Evolutionary conservation across 441 rosid genomes (phyloP), one percentile per base, ranked within the genome.

Genomic region (Gossypium gossypioides): DNA sequence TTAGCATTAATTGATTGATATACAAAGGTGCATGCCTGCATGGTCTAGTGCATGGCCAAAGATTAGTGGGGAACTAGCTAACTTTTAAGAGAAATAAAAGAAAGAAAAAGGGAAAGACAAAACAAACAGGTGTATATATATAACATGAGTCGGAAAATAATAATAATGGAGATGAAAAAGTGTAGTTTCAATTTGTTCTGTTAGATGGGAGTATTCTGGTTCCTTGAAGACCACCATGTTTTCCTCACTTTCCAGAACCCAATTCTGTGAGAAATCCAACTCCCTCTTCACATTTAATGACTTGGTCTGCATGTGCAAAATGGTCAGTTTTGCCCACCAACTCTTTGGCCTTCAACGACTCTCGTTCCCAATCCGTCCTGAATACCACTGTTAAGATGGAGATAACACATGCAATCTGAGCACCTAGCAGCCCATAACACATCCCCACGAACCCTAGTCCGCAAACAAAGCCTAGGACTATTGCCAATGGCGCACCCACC

Each of bases 401-500:
- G 75, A 84, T 78, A 0, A 81, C 90, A 54, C 98, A 93, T 4
- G 89, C 88, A 27, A 89, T 34, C 77, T 91, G 98, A 76, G 98
- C 98, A 8, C 85, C 89, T 22, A 93, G 78, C 25, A 93, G 87
- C 42, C 98, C 97, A 73, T 89, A 93, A 61, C 96, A 91, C 2
- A 93, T 90, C 60, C 98, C 98, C 86, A 85, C 68, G 78, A 93
- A 91, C 68, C 97, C 90, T 72, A 86, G 61, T 10, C 77, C 76
- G 87, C 82, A 84, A 74, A 78, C 83, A 78, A 93, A 93, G 67
- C 84, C 89, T 74, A 91, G 65, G n/a, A 80, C 75, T 44, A 91
- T 40, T 1, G 97, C 98, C 56, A 87, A 76, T 6, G 97, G 98
- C 44, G 98, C 96, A 59, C 98, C 98, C 83, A 93, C 93, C 75